phyloP scores from a whole-genome alignment of 495 filamentous ascomycete genomes.

The Cairneyella variabilis region DNA sequence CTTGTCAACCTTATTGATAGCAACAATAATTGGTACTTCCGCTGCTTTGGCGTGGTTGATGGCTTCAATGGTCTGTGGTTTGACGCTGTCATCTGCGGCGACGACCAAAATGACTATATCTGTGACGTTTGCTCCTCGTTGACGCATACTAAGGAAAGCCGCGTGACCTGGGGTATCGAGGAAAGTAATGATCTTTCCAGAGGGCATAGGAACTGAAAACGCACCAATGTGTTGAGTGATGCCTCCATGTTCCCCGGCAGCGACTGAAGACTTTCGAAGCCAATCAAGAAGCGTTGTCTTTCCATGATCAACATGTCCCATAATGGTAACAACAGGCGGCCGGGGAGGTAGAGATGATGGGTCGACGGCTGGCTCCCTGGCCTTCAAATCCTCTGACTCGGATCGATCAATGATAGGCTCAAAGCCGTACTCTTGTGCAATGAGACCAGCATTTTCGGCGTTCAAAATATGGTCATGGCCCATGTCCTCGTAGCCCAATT shows the following conservation, averaged over 20 bases:
- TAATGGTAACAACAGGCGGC: conserved; percentile 96
- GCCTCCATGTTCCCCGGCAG: conserved; percentile 86
- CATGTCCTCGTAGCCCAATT: conserved; percentile 82
- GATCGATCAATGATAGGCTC: conserved; percentile 78
- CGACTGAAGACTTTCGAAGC: conserved; percentile 88
- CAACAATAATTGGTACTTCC: conserved; percentile 92
- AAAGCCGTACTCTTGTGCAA: conserved; percentile 90
- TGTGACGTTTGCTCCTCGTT: conserved; percentile 91
- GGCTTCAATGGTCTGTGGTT: conserved; percentile 94
- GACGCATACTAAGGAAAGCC: conserved; percentile 92
- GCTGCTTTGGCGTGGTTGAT: conserved; percentile 91
- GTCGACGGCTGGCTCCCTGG: conserved; percentile 69
- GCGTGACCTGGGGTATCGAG: conserved; percentile 96
- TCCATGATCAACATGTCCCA: conserved; percentile 99
- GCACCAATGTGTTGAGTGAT: conserved; percentile 99
- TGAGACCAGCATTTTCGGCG: conserved; percentile 82
- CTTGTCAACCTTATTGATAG: conserved; percentile 98
- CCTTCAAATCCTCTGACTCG: conserved; percentile 64
- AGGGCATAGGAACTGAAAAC: conserved; percentile 87
- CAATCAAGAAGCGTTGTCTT: conserved; percentile 97
- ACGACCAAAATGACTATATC: conserved; percentile 97
- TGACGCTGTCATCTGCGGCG: conserved; percentile 95
- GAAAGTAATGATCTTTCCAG: conserved; percentile 88
- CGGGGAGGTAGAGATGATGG: conserved; percentile 63
- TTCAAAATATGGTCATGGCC: conserved; percentile 78